phyloP scores from a whole-genome alignment of 805 yeast species.

The Saccharomycopsis sp. region DNA sequence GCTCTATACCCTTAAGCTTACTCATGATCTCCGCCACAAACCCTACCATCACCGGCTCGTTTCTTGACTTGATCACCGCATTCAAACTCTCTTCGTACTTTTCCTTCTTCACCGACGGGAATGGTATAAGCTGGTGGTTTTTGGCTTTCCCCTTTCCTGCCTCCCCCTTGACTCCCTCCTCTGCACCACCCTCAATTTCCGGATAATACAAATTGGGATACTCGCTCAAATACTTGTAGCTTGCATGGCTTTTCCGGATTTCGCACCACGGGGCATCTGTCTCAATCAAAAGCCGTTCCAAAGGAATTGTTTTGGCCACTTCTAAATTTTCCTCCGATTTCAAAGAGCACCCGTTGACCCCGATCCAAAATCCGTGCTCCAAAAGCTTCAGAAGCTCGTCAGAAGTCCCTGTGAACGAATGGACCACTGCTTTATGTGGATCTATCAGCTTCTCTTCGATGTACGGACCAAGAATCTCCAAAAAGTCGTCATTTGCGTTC shows the following conservation, averaged over 20 bases:
- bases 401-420: conserved; percentile 83
- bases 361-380: conserved; percentile 57
- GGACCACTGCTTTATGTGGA: conserved; percentile 71
- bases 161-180: conserved; percentile 3
- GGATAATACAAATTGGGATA: conserved; percentile 55
- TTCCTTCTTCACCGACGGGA: conserved; percentile 61
- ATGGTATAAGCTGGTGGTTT: conserved; percentile 49
- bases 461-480: conserved; percentile 56
- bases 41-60: conserved; percentile 87
- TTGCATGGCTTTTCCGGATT: conserved; percentile 73
- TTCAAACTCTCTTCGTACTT: conserved; percentile 32
- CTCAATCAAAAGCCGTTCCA: conserved; percentile 68
- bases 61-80: conserved; percentile 67
- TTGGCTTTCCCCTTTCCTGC: conserved; percentile 22
- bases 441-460: conserved; percentile 32
- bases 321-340: conserved; percentile 66
- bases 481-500: conserved; percentile 74
- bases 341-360: conserved; percentile 91
- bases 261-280: conserved; percentile 99
- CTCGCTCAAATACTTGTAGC: conserved; percentile 48
- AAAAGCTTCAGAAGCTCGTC: conserved; percentile 57
- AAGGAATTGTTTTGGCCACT: conserved; percentile 63
- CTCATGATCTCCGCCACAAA: conserved; percentile 69
- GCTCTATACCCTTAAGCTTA: conserved; percentile 37
- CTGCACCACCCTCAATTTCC: conserved; percentile 16